A percentile compares a stretch with the other conserved stretches of the same genome.
Conservation (phyloP, 1,284 basidiomycete species). For the Takashimella koratensis region DNA sequence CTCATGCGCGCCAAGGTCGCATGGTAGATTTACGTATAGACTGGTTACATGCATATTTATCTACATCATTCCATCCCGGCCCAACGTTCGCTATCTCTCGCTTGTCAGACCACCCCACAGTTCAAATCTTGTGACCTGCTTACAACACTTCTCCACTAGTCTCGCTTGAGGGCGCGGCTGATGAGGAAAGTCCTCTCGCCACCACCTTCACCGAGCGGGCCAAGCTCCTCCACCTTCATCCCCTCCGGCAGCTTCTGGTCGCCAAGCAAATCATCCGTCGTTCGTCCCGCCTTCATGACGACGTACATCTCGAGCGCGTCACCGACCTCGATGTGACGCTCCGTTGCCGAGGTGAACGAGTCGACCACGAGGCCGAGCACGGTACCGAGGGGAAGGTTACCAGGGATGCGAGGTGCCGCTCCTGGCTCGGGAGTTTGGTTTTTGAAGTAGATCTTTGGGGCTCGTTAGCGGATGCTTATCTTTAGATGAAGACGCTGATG, state of each 20-base stretch:
- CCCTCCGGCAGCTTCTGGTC: slow-evolving; percentile 56
- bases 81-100: too few species aligned
- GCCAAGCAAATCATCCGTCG: slow-evolving; percentile 60
- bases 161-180: slow-evolving; percentile 45
- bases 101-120: too few species aligned
- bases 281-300: slow-evolving; percentile 67
- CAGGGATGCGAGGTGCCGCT: slow-evolving; percentile 60
- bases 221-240: slow-evolving; percentile 52
- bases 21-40: slow-evolving; percentile 14
- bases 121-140: too few species aligned
- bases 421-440: slow-evolving; percentile 70
- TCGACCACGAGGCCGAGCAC: slow-evolving; percentile 85
- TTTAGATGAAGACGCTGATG: too few species aligned
- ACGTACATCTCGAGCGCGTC: slow-evolving; percentile 89
- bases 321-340: slow-evolving; percentile 95
- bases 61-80: slow-evolving; percentile 1
- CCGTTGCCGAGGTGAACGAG: slow-evolving; percentile 76
- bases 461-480: slow-evolving; percentile 5
- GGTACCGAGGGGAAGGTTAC: slow-evolving; percentile 71
- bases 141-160: slow-evolving; percentile 25
- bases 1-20: slow-evolving; percentile 26
- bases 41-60: slow-evolving; percentile 24
- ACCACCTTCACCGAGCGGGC: slow-evolving; percentile 35
- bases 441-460: slow-evolving; percentile 84
- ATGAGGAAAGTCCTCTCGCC: slow-evolving; percentile 46